Percentiles rank a stretch among this genome's conserved stretches.
Conservation (phyloP, 805 yeast species). For the Myxozyma vanderwaltii region DNA sequence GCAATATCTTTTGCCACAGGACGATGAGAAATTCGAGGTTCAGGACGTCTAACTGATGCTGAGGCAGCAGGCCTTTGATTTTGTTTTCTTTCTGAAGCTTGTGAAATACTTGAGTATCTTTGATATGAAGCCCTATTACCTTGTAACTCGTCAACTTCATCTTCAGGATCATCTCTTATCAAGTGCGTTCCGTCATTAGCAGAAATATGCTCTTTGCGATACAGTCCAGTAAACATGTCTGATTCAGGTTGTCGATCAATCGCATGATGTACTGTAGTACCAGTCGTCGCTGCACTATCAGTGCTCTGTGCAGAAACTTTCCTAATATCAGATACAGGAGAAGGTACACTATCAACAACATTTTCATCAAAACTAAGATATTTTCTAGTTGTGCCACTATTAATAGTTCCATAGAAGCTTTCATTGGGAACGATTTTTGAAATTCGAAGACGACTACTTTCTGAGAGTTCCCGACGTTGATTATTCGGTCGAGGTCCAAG, state of each 20-base stretch:
- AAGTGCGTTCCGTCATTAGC: not conserved
- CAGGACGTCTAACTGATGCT: not conserved
- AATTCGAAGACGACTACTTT: slow-evolving; percentile 17
- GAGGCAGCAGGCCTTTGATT: not conserved
- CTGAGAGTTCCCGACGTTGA: not conserved
- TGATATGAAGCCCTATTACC: too few species aligned
- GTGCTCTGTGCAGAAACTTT: slow-evolving; percentile 21
- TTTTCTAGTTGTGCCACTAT: not conserved
- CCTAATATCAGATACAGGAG: not conserved
- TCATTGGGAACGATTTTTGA: slow-evolving; percentile 11
- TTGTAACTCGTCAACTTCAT: too few species aligned
- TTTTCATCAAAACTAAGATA: not conserved
- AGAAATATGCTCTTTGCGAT: not conserved
- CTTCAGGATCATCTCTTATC: not conserved
- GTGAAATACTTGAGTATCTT: not conserved
- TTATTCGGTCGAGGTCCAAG: not conserved
- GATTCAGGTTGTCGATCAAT: not conserved
- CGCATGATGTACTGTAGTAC: slow-evolving; percentile 19
- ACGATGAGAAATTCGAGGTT: not conserved
- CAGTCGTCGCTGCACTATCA: slow-evolving; percentile 13
- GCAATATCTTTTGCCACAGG: not conserved
- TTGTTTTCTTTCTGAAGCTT: not conserved
- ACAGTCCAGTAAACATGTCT: not conserved
- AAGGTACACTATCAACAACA: not conserved
- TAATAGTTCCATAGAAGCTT: slow-evolving; percentile 11